Percentiles rank a stretch among this genome's conserved stretches.
Conservation (phyloP, 495 filamentous ascomycete species). For the Penicillium canariense region DNA sequence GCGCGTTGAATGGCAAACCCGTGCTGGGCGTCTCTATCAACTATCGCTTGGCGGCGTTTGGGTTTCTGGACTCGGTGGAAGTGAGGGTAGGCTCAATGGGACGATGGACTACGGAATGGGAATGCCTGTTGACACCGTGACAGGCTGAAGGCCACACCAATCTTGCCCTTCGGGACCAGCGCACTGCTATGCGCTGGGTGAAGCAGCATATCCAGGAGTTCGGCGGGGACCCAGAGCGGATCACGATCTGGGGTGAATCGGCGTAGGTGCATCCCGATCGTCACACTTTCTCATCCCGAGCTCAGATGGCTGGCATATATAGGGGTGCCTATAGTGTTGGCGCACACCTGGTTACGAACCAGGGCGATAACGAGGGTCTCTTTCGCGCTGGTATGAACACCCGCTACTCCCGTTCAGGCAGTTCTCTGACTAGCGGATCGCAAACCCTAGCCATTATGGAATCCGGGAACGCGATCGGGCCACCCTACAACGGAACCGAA, state of each 20-base stretch:
- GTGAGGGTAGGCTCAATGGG: conserved; percentile 29
- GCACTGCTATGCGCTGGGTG: conserved; percentile 49
- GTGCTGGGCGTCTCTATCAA: conserved; percentile 73
- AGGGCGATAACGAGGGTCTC: conserved; percentile 35
- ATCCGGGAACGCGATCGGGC: conserved; percentile 51
- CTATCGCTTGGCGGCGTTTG: conserved; percentile 69
- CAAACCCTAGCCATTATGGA: conserved; percentile 72
- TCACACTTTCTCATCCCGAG: not conserved
- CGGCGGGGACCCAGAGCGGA: conserved; percentile 54
- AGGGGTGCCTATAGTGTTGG: conserved; percentile 42
- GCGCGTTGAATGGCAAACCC: conserved; percentile 48
- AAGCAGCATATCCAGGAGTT: conserved; percentile 51
- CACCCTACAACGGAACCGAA: conserved; percentile 40
- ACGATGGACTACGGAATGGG: not conserved
- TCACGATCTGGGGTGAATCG: conserved; percentile 72
- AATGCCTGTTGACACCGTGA: not conserved
- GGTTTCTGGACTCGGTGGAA: conserved; percentile 59
- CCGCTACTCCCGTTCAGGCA: not conserved
- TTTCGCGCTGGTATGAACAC: conserved; percentile 33
- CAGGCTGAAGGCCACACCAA: conserved; percentile 48
- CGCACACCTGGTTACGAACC: conserved; percentile 35
- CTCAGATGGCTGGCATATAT: too few relatives aligned
- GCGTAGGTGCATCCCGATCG: conserved; percentile 36
- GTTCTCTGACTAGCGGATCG: not conserved
- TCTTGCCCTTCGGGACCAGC: conserved; percentile 51